A percentile compares a stretch with the other conserved stretches of the same genome.
Evolutionary conservation across 768 basidiomycete species (phyloP).

Genomic region (Leccinum subgranulosum): DNA sequence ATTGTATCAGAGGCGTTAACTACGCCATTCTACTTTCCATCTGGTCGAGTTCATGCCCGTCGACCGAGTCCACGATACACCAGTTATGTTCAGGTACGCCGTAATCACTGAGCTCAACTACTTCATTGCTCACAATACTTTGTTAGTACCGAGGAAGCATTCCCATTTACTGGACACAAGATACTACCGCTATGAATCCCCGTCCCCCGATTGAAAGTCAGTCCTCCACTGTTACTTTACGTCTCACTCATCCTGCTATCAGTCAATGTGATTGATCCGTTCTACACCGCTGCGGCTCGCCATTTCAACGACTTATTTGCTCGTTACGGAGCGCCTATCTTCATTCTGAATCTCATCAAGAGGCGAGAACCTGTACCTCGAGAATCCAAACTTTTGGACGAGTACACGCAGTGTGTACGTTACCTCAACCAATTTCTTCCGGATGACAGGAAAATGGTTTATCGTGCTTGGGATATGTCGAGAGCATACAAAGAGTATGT

Average conservation of each 20-base stretch:
- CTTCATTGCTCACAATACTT: not conserved
- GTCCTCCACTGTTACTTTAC: conserved; percentile 23
- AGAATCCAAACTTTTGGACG: conserved; percentile 85
- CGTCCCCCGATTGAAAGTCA: conserved; percentile 94
- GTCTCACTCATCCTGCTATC: conserved; percentile 4
- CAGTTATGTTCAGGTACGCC: conserved; percentile 82
- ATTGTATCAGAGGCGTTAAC: conserved; percentile 90
- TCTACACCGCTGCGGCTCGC: conserved; percentile 86
- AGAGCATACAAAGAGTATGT: conserved; percentile 90
- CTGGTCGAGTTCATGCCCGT: conserved; percentile 37
- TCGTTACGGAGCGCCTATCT: conserved; percentile 87
- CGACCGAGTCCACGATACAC: conserved; percentile 85
- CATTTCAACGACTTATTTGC: conserved; percentile 92
- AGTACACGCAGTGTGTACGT: conserved; percentile 87
- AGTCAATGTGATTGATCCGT: conserved; percentile 95
- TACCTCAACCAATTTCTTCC: conserved; percentile 97
- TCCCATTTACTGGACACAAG: conserved; percentile 96
- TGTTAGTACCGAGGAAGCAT: conserved; percentile 90
- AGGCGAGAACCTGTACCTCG: conserved; percentile 72
- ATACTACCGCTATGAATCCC: conserved; percentile 84
- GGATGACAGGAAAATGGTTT: conserved; percentile 78
- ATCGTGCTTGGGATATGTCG: conserved; percentile 96
- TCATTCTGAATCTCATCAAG: conserved; percentile 94
- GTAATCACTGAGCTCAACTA: not conserved
- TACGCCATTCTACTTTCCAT: conserved; percentile 82